Base-by-base conservation (phyloP, 75 land plant genomes). In the Pseudotsuga menziesii region DNA sequence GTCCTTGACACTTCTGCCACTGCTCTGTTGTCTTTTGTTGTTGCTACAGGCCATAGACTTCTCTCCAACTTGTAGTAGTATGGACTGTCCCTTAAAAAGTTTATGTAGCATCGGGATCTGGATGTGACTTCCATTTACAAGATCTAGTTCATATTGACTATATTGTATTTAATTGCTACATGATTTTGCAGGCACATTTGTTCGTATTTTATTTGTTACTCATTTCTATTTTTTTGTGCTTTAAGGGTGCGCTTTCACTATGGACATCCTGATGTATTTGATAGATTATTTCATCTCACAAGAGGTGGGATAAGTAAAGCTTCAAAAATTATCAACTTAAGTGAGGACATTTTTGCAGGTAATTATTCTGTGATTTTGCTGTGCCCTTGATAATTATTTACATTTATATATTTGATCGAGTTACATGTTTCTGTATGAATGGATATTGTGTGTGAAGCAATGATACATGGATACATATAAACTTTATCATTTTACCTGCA, bases 231-330 rank as follows among this genome's bases (percentile, higher is more conserved):
- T 75, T 63, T 54, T 22, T 61, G 74, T 70, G 63, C 8, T 60
- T 60, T 60, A 60, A 97, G 99, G 90, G 99, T 97, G 19, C 85
- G 99, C 22, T 97, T 97, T 76, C 99, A 97, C 75, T 97, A 97
- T 80, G 99, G 99, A 1, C 99, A 97, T 82, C 95, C 99, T 76
- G 99, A 97, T 87, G 76, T 97, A 55, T 97, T 97, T 85, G 98
- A 97, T 63, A 85, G 98, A 75, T 16, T 97, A n/a, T 97, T 97
- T 80, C 99, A 97, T 75, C 73, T 97, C 22, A 97, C 98, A 77
- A 86, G 99, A 85, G 99, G 99, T 74, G 99, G 99, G 12, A 85
- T 97, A 48, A 97, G 99, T 85, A 97, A 97, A 82, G 95, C 99
- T 78, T 97, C 99, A 75, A 93, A 87, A 77, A 92, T 87, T n/a